Base-by-base conservation (phyloP, 495 filamentous ascomycete genomes). In the Penicillium coffeae region DNA sequence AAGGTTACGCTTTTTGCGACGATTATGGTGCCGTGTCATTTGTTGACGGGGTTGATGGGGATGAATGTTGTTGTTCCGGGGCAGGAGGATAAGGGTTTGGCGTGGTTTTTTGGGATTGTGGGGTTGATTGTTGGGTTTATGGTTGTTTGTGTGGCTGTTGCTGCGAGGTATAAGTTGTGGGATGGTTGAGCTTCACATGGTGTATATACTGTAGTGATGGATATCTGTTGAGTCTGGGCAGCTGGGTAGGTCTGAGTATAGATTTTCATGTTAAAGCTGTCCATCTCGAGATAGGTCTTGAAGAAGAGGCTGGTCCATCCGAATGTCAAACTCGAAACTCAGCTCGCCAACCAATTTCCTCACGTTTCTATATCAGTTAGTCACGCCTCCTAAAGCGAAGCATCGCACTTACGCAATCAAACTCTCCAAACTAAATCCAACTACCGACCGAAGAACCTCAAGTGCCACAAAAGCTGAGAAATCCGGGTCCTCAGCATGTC, bases 61-160 rank as follows among this genome's bases (percentile, higher is more conserved):
- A 97, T 97, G 92, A 97, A 97, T 70, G 91, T 97, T 8, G 45
- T 51, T 14, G 86, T 96, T 2, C 92, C 93, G 0, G 95, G 82
- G 14, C 66, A 68, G 52, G 64, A 83, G 2, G 48, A 54, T 0
- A 55, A 61, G 1, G 77, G 75, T 30, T 61, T 92, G 25, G 69
- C 55, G 12, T 87, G 89, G 70, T 96, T 89, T 59, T 89, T 89
- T 67, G 78, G 77, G 1, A 92, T 95, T 56, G 45, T 94, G 7
- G 86, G 83, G 2, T 65, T 63, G 21, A 81, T 95, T 51, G 47
- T 75, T 5, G 54, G 62, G 7, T 83, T 90, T 56, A 76, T 82
- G 40, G 8, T 78, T 1, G 14, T 78, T 25, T 73, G 67, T 54
- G 60, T 80, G 38, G 46, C 55, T 19, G 45, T 69, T 50, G 80